Evolutionary conservation across 768 basidiomycete genomes (phyloP), one percentile per base, ranked within the genome.

Genomic region (Lactarius akahatsu): DNA sequence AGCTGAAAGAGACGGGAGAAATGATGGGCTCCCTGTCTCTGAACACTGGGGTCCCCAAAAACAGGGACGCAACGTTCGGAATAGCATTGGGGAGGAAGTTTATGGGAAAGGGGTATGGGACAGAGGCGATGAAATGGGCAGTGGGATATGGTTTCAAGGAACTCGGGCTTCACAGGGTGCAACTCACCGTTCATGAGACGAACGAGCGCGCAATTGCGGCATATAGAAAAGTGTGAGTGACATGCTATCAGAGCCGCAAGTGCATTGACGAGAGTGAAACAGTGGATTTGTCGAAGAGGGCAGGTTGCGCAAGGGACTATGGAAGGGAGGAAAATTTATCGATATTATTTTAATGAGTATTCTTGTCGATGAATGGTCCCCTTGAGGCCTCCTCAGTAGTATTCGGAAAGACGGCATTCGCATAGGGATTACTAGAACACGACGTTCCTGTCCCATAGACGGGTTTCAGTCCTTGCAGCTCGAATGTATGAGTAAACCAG

Each of bases 211-310:
- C 74, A 7, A 66, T 74, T 3, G 71, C 67, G 52, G 11, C 75
- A 32, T 78, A 76, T 63, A 72, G 70, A 58, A 76, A 74, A 50
- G 54, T 76, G 78, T 76, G 65, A 67, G 78, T 66, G 26, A 9
- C 40, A 58, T 60, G 28, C 63, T 40, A 15, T 13, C 38, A 41
- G 11, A 23, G 32, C 23, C 6, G 15, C 4, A 10, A 30, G 23
- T 16, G 52, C 63, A 40, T 40, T 38, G 36, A 20, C 38, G 16
- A 1, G 1, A 32, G 15, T 4, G 30, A 26, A 56, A 26, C 43
- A 81, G 79, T n/a, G 80, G 79, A 0, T 82, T 81, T 69, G 72
- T 77, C 1, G 72, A 76, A 5, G 80, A 81, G 26, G 54, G 52
- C 26, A 54, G 36, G 34, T 16, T 10, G 57, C 50, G 45, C 55